Evolutionary conservation across 441 rosid genomes (phyloP).

Genomic region (Breynia disticha): DNA sequence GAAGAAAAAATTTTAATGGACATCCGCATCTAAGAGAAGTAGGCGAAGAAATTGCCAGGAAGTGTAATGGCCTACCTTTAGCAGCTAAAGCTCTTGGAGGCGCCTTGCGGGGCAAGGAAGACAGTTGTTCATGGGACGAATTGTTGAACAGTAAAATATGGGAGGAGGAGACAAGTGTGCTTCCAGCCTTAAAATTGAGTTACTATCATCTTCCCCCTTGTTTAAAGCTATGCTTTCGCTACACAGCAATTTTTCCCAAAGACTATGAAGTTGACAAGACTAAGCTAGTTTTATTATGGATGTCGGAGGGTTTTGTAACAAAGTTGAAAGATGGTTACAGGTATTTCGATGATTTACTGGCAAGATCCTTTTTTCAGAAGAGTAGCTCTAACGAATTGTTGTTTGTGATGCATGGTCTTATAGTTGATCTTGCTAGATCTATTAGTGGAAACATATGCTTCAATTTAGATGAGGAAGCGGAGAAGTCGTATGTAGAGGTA

Average conservation of each 20-base stretch:
- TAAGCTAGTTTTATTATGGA: conserved; percentile 4
- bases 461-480: too few relatives aligned
- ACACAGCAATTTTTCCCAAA: conserved; percentile 4
- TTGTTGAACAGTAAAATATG: conserved; percentile 10
- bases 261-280: too few relatives aligned
- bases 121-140: conserved; percentile 1
- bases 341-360: too few relatives aligned
- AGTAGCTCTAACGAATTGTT: too few relatives aligned
- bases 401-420: too few relatives aligned
- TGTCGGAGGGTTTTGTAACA: conserved; percentile 6
- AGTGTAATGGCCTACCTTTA: conserved; percentile 15
- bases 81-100: conserved; percentile 16
- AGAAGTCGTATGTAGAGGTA: too few relatives aligned
- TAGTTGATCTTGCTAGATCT: too few relatives aligned
- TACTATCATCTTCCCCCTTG: conserved; percentile 5
- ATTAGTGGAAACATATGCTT: too few relatives aligned
- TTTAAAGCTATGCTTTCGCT: conserved; percentile 8
- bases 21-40: not conserved
- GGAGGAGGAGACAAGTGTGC: not conserved
- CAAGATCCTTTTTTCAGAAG: too few relatives aligned
- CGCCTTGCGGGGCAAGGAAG: conserved; percentile 3
- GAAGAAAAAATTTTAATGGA: not conserved
- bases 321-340: too few relatives aligned
- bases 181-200: conserved; percentile 5
- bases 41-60: conserved; percentile 4